Percentiles rank a stretch among this genome's conserved stretches.
Evolutionary conservation across 2,329 filamentous ascomycete genomes (phyloP).

Genomic region (Trichoderma breve): DNA sequence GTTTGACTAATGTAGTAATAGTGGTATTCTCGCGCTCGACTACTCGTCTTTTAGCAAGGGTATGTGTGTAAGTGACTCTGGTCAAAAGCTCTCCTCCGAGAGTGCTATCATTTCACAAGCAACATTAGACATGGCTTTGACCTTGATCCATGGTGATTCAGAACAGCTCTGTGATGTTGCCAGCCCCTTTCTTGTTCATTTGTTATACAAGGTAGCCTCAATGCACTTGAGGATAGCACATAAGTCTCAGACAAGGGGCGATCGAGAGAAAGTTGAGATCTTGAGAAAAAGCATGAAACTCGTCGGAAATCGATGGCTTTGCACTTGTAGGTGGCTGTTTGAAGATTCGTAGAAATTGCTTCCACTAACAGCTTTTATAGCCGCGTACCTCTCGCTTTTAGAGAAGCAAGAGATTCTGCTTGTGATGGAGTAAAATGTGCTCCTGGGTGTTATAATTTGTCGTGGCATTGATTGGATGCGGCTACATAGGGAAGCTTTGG

Average conservation of each 20-base stretch:
- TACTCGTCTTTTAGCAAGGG: background rate
- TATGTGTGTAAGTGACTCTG: background rate
- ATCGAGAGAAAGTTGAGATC: background rate
- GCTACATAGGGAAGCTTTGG: background rate
- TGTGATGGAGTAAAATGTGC: background rate
- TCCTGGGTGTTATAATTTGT: background rate
- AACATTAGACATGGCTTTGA: background rate
- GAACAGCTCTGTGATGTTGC: background rate
- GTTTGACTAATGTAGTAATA: background rate
- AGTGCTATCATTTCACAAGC: background rate
- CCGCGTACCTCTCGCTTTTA: constrained; percentile 10
- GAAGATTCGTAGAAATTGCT: background rate
- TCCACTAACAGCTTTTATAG: background rate
- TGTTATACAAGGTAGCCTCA: constrained; percentile 4
- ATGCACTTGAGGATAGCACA: constrained; percentile 4
- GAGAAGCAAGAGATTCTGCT: constrained; percentile 18
- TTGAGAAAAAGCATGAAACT: background rate
- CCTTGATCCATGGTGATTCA: background rate
- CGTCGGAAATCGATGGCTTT: constrained; percentile 3
- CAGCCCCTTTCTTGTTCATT: constrained; percentile 3
- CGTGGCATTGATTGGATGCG: background rate
- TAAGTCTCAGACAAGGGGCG: background rate
- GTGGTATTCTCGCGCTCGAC: constrained; percentile 15
- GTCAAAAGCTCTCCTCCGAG: background rate
- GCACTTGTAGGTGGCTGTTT: background rate